Base-by-base conservation (phyloP, 305 asterid genomes). In the Withania somnifera region DNA sequence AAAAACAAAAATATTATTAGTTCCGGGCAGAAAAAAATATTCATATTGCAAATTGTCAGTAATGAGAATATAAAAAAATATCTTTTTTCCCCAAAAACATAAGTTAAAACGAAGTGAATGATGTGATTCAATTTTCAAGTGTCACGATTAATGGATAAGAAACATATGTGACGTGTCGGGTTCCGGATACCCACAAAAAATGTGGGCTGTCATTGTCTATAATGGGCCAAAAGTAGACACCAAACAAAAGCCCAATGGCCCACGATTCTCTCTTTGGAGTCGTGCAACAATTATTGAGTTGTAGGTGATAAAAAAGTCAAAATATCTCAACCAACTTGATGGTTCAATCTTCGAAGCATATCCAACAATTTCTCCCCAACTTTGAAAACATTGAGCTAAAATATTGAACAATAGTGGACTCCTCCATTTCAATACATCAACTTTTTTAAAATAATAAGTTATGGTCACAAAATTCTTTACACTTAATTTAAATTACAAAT, bases 281-380 rank as follows among this genome's bases (percentile, higher is more conserved):
- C 22, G 0, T 47, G 42, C 40, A 73, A 45, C 14, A 47, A 47
- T 47, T 47, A 73, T 26, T 14, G n/a, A n/a, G 79, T 14, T 47
- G 42, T 17, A 10, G 24, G 60, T 73, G 1, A 26, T 4, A 3
- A 7, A 34, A 78, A 82, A 77, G 87, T 85, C 87, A 85, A 85
- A 64, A 69, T n/a, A 66, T 67, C 50, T 77, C 81, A 82, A 78
- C 79, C 73, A 81, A 58, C 77, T 8, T 30, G 79, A 82, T 67
- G 68, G 10, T 10, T 24, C 57, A 71, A 22, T 45, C 63, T 14
- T 50, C 26, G 5, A 61, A 61, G 54, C 8, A 11, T 5, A 20
- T 75, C 28, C 61, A 63, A 40, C 24, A 42, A 8, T 66, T 77
- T 40, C 45, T 40, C 14, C 14, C 66, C 47, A 53, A 66, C 11